Evolutionary conservation across 2,329 filamentous ascomycete genomes (phyloP).

Genomic region (Fusarium musae): DNA sequence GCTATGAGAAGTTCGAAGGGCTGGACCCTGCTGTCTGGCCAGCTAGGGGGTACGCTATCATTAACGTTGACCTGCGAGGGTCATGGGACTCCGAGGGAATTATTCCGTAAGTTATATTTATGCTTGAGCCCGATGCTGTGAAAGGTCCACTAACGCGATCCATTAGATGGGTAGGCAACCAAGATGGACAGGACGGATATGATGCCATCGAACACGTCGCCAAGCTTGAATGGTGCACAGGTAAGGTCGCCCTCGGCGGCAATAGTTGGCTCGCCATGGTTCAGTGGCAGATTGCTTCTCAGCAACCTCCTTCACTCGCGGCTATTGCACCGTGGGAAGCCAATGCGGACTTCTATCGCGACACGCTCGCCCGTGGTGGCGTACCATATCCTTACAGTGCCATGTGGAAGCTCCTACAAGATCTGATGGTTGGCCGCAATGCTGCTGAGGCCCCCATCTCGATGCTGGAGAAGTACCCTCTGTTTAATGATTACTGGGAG

Average conservation of each 20-base stretch:
- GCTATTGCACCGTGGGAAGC: background rate
- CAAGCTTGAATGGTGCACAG: background rate
- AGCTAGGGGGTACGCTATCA: background rate
- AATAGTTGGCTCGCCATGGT: conserved; percentile 4
- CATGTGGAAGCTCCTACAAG: background rate
- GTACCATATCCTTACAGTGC: background rate
- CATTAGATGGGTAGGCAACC: background rate
- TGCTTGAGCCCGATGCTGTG: too few species aligned
- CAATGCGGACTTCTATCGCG: background rate
- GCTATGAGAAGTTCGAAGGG: conserved; percentile 11
- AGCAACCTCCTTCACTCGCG: background rate
- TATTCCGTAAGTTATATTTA: background rate
- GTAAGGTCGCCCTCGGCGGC: background rate
- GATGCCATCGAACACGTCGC: conserved; percentile 3
- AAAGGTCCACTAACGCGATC: too few species aligned
- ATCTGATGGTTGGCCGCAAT: background rate
- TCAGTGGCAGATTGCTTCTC: conserved; percentile 3
- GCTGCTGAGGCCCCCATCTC: background rate
- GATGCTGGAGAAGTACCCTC: background rate
- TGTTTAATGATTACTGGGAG: background rate
- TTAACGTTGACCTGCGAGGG: background rate
- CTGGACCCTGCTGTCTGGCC: conserved; percentile 3
- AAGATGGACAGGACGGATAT: background rate
- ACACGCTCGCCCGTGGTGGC: background rate
- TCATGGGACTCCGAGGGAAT: conserved; percentile 4